phyloP scores from a whole-genome alignment of 1,139 yeast genomes.

The Diutina scorzettiae region DNA sequence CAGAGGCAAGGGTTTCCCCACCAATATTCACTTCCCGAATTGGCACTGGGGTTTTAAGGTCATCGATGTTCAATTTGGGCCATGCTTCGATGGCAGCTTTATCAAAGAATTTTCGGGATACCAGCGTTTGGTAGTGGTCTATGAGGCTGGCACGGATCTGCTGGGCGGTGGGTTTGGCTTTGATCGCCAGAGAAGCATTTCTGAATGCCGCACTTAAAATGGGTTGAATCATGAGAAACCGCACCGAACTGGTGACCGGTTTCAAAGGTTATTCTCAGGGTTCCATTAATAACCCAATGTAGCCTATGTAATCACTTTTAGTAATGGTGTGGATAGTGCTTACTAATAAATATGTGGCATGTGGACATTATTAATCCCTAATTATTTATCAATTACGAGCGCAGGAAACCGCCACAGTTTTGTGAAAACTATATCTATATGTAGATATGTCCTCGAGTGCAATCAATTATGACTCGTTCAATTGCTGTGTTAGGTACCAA shows the following conservation, averaged over 20 bases:
- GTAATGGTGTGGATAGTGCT: too few species aligned
- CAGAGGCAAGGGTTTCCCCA: neutral
- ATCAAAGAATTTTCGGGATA: neutral
- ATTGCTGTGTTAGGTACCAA: conserved; percentile 43
- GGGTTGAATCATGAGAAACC: neutral
- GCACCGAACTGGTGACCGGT: too few species aligned
- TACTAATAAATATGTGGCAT: too few species aligned
- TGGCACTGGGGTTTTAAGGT: neutral
- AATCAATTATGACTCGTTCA: neutral
- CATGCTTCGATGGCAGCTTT: neutral
- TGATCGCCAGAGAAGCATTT: neutral
- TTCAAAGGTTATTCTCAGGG: too few species aligned
- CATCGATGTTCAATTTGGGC: neutral
- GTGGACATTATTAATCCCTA: too few species aligned
- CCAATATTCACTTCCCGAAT: neutral
- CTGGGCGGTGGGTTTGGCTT: neutral
- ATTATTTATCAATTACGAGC: too few species aligned
- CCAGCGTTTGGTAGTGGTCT: conserved; percentile 1
- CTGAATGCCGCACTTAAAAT: neutral
- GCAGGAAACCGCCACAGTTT: too few species aligned
- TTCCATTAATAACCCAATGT: too few species aligned
- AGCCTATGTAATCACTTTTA: too few species aligned
- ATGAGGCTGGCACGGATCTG: neutral
- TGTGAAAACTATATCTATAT: too few species aligned
- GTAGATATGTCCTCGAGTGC: too few species aligned